Percentiles rank a stretch among this genome's conserved stretches.
These are phyloP conservation scores for Colletotrichum sp. DNA, from an alignment of 2,329 filamentous ascomycete species.

Conservation along the genomic window DNA sequence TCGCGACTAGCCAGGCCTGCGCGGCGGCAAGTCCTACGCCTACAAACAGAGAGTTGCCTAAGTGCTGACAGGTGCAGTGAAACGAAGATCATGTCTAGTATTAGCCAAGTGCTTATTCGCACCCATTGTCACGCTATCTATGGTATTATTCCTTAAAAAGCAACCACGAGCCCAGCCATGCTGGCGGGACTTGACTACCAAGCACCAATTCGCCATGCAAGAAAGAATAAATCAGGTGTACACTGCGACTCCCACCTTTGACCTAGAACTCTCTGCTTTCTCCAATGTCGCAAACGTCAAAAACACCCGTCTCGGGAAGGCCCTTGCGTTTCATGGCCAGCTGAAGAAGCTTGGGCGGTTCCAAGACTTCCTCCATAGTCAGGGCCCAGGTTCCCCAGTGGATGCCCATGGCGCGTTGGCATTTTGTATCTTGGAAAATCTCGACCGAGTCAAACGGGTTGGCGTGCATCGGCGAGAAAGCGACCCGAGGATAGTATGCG, in stretches of 20 bases:
- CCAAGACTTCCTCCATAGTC: conserved; percentile 82
- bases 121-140: neutral
- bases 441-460: conserved; percentile 88
- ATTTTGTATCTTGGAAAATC: conserved; percentile 85
- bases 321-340: conserved; percentile 72
- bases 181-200: neutral
- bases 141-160: neutral
- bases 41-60: no score
- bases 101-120: neutral
- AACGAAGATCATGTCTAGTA: neutral
- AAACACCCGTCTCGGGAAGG: conserved; percentile 72
- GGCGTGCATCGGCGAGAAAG: conserved; percentile 84
- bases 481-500: conserved; percentile 74
- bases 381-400: conserved; percentile 94
- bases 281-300: conserved; percentile 84
- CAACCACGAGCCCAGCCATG: neutral
- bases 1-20: neutral
- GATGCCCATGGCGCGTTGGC: conserved; percentile 79
- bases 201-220: neutral
- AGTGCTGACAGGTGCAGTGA: neutral
- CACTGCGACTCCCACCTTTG: neutral
- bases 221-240: neutral
- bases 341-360: conserved; percentile 76
- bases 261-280: conserved; percentile 77
- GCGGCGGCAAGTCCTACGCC: neutral